Evolutionary conservation across 148 eudicot genomes (phyloP).

Genomic region (Beta vulgaris): DNA sequence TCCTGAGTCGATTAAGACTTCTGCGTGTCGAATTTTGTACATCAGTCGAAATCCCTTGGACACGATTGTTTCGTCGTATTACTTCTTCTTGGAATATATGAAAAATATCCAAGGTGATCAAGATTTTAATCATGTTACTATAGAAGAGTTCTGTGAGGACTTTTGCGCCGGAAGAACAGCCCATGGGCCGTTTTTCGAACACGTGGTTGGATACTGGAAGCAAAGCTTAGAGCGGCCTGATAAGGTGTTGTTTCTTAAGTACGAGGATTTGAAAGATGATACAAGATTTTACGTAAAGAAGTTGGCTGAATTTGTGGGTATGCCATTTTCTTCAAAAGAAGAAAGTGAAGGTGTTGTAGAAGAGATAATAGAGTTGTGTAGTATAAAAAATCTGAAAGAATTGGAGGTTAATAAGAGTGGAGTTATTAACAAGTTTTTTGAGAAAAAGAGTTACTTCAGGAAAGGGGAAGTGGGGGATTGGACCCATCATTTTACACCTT

Average conservation of each 20-base stretch:
- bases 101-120: not conserved
- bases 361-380: conserved; percentile 20
- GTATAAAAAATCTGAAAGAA: conserved; percentile 23
- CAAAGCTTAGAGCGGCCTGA: conserved; percentile 25
- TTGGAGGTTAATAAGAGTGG: conserved; percentile 32
- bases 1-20: too few relatives aligned
- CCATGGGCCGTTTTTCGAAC: conserved; percentile 29
- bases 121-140: not conserved
- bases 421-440: not conserved
- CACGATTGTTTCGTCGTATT: not conserved
- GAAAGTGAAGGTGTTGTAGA: conserved; percentile 19
- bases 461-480: conserved; percentile 28
- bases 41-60: too few relatives aligned
- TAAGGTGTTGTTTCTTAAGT: conserved; percentile 30
- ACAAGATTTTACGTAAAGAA: conserved; percentile 3
- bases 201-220: conserved; percentile 36
- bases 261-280: conserved; percentile 29
- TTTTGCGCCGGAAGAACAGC: conserved; percentile 19
- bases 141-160: conserved; percentile 1
- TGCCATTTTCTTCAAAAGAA: conserved; percentile 21
- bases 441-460: conserved; percentile 19
- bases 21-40: too few relatives aligned
- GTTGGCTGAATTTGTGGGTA: conserved; percentile 31
- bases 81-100: too few relatives aligned
- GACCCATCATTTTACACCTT: conserved; percentile 6